Percentiles rank a stretch among this genome's conserved stretches.
These are phyloP conservation scores for Neovahlkampfia damariscottae DNA, from an alignment of 78 protist species.

Conservation along the genomic window DNA sequence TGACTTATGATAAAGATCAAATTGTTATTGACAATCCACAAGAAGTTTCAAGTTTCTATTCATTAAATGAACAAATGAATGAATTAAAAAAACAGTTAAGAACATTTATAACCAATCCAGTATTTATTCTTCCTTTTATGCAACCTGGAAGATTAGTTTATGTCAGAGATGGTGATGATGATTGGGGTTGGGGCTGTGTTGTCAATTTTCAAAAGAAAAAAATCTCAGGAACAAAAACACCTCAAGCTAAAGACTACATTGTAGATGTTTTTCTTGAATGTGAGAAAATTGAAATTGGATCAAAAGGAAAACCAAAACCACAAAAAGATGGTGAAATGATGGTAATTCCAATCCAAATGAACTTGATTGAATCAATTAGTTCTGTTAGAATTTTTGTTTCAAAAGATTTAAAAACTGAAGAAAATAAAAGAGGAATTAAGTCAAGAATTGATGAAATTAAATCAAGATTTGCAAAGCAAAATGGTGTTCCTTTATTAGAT, in stretches of 20 bases:
- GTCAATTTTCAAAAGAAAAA: slow-evolving; percentile 44
- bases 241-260: neutral
- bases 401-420: neutral
- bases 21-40: slow-evolving; percentile 7
- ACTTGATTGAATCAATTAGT: neutral
- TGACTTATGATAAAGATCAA: neutral
- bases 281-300: slow-evolving; percentile 4
- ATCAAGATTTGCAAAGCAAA: slow-evolving; percentile 23
- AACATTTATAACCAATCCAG: slow-evolving; percentile 34
- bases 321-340: neutral
- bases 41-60: slow-evolving; percentile 18
- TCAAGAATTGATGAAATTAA: slow-evolving; percentile 10
- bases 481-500: slow-evolving; percentile 61
- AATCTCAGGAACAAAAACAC: neutral
- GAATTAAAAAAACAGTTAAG: slow-evolving; percentile 34
- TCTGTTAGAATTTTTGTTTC: neutral
- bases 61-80: slow-evolving; percentile 3
- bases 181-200: slow-evolving; percentile 78
- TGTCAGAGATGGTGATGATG: slow-evolving; percentile 1
- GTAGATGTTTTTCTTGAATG: slow-evolving; percentile 32
- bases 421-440: neutral
- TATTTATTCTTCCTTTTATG: slow-evolving; percentile 49
- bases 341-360: slow-evolving; percentile 9
- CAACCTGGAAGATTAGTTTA: slow-evolving; percentile 69
- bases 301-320: neutral